phyloP scores from a whole-genome alignment of 305 asterid species.

The Striga hermonthica region DNA sequence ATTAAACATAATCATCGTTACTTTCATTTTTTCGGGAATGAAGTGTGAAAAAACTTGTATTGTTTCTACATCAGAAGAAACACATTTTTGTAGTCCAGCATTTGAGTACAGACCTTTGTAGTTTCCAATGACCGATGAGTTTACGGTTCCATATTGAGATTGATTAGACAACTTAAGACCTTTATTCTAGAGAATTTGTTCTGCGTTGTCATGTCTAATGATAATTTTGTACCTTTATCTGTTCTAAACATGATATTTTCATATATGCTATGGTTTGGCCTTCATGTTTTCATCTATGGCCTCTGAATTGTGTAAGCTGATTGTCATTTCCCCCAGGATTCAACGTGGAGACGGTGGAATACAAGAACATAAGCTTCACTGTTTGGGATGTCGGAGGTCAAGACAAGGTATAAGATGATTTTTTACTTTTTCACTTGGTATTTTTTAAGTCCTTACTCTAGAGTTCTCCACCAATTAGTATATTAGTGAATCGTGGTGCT shows the following conservation, averaged over 20 bases:
- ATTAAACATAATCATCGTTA: too few relatives aligned
- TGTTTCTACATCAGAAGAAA: neutral
- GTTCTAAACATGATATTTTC: neutral
- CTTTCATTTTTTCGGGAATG: neutral
- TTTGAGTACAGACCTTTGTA: neutral
- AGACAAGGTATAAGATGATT: slow-evolving; percentile 54
- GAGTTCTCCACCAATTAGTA: neutral
- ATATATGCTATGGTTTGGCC: neutral
- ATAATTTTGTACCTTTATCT: neutral
- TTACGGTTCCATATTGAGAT: slow-evolving; percentile 2
- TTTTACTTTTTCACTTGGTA: neutral
- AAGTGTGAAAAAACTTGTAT: neutral
- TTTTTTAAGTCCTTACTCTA: neutral
- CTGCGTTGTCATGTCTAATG: neutral
- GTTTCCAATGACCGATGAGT: neutral
- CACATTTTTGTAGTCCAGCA: neutral
- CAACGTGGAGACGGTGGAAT: slow-evolving; percentile 65
- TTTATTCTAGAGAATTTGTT: neutral
- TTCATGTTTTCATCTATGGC: neutral
- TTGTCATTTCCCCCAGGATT: slow-evolving; percentile 48
- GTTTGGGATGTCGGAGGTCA: slow-evolving; percentile 73
- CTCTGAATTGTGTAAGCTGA: slow-evolving; percentile 7
- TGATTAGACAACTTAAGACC: slow-evolving; percentile 2
- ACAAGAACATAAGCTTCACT: slow-evolving; percentile 90
- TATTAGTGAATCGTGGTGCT: too few relatives aligned